Percentiles rank a stretch among this genome's conserved stretches.
These are phyloP conservation scores for Globisporangium nodosum DNA, from an alignment of 352 stramenopile species.

Conservation along the genomic window DNA sequence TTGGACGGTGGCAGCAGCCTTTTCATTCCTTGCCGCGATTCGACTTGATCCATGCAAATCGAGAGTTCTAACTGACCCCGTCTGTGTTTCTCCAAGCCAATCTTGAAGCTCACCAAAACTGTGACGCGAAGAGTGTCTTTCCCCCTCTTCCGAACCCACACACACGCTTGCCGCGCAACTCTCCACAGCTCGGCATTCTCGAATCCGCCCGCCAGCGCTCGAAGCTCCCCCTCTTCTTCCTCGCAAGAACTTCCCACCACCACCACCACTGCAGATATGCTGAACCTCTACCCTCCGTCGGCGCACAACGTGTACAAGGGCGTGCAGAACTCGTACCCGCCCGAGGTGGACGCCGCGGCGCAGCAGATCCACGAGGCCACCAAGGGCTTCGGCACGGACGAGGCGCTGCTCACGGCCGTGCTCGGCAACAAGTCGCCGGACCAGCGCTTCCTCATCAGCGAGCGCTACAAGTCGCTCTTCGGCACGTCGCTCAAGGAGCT, in stretches of 20 bases:
- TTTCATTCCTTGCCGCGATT: no score
- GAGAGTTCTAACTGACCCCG: no score
- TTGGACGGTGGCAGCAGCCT: no score
- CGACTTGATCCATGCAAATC: no score
- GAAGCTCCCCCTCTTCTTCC: background rate
- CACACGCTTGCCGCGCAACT: background rate
- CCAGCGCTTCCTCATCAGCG: slow-evolving; percentile 54
- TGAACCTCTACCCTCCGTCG: slow-evolving; percentile 62
- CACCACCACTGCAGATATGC: background rate
- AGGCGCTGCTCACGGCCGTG: slow-evolving; percentile 61
- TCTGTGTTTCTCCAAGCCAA: background rate
- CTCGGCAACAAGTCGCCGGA: slow-evolving; percentile 69
- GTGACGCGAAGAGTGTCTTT: background rate
- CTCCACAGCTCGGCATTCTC: background rate
- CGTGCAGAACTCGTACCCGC: slow-evolving; percentile 29
- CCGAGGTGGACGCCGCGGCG: slow-evolving; percentile 52
- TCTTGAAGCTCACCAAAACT: no score
- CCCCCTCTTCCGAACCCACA: slow-evolving; percentile 1
- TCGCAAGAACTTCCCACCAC: background rate
- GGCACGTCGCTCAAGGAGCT: slow-evolving; percentile 45
- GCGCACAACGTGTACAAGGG: slow-evolving; percentile 53
- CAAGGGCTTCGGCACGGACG: slow-evolving; percentile 69
- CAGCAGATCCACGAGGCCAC: slow-evolving; percentile 64
- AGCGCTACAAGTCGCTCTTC: slow-evolving; percentile 71
- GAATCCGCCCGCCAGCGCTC: background rate